phyloP scores from a whole-genome alignment of 108 stramenopile genomes.

The Ochromonas danica region DNA sequence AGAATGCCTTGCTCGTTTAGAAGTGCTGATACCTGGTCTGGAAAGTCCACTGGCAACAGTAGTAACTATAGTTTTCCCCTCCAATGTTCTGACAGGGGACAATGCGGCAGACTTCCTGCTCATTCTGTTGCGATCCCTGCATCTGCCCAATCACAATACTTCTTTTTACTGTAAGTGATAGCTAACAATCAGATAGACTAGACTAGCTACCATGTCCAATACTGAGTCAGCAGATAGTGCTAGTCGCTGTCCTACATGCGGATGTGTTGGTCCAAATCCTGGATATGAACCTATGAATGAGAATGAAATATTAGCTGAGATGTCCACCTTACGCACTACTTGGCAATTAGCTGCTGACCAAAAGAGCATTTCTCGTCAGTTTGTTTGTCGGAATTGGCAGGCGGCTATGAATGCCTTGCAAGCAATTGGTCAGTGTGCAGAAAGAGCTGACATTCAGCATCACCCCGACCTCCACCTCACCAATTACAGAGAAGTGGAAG shows the following conservation, averaged over 20 bases:
- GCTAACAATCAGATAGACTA: no score
- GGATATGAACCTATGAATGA: not conserved
- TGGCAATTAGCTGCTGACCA: not conserved
- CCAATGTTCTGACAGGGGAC: no score
- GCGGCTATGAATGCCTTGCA: slow-evolving; percentile 9
- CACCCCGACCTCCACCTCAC: slow-evolving; percentile 90
- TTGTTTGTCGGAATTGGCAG: not conserved
- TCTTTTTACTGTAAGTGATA: no score
- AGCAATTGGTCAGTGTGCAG: not conserved
- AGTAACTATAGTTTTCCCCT: no score
- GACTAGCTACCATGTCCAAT: no score
- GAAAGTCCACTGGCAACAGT: no score
- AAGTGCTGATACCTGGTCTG: no score
- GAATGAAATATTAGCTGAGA: not conserved
- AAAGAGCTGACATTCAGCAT: slow-evolving; percentile 52
- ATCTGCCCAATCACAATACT: no score
- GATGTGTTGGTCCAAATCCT: slow-evolving; percentile 16
- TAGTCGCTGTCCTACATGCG: not conserved
- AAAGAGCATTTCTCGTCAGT: not conserved
- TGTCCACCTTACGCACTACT: not conserved
- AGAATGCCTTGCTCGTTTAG: no score
- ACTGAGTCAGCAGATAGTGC: no score
- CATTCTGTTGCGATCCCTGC: no score
- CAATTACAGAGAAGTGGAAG: slow-evolving; percentile 73
- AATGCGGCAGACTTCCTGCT: no score